These are phyloP conservation scores for Trichoderma cornu-damae DNA, from an alignment of 2,329 filamentous ascomycete genomes.

Conservation along the genomic window DNA sequence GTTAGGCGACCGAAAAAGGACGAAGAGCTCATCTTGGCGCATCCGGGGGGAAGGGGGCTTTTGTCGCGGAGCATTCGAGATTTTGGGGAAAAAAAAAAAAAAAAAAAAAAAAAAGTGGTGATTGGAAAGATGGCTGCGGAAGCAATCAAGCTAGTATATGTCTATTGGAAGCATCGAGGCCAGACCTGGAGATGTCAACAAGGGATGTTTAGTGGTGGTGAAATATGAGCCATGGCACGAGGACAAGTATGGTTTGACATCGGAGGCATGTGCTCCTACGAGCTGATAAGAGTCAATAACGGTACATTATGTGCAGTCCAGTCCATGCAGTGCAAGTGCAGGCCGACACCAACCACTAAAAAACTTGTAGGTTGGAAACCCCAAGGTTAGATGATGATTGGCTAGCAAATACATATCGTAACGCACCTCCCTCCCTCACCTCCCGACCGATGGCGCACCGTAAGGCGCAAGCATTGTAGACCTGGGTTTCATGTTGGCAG, in stretches of 20 bases:
- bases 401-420: no score
- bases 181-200: not conserved
- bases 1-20: slow-evolving; percentile 29
- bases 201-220: not conserved
- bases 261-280: slow-evolving; percentile 16
- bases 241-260: slow-evolving; percentile 5
- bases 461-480: no score
- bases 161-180: not conserved
- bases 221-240: slow-evolving; percentile 12
- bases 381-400: no score
- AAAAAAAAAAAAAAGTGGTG: no score
- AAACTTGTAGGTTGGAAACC: no score
- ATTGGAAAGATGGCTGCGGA: not conserved
- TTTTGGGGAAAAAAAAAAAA: no score
- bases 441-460: no score
- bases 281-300: not conserved
- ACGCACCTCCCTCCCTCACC: no score
- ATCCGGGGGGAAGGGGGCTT: not conserved
- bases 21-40: slow-evolving; percentile 27
- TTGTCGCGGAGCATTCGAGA: not conserved
- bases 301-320: not conserved
- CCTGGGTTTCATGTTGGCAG: no score
- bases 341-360: no score
- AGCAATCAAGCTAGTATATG: not conserved
- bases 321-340: no score